Conservation (phyloP, 176 grass and related monocot species). For the maize (Zea mays) region DNA sequence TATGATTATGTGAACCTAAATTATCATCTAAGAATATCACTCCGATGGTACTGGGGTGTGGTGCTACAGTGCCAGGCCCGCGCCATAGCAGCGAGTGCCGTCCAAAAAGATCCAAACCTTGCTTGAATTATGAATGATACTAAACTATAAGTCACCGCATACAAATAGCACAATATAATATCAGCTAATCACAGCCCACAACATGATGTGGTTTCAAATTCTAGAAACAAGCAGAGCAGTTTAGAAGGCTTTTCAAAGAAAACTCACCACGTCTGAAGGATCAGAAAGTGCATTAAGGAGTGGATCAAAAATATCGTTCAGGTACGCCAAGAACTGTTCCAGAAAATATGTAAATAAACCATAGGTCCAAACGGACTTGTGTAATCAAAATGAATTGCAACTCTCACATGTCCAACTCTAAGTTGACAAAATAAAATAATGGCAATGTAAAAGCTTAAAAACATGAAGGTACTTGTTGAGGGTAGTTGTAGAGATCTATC, state of each 20-base stretch:
- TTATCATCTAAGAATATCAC: neutral
- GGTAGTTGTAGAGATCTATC: neutral
- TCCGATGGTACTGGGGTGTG: neutral
- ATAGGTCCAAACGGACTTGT: too few relatives aligned
- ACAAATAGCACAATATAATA: constrained; percentile 25
- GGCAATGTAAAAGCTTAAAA: constrained; percentile 23
- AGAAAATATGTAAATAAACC: neutral
- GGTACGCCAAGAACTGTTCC: constrained; percentile 83
- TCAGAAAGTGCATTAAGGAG: constrained; percentile 92
- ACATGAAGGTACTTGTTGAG: constrained; percentile 16
- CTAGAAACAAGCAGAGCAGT: constrained; percentile 19
- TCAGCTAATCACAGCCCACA: constrained; percentile 7
- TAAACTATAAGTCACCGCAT: neutral
- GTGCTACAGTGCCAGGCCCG: neutral
- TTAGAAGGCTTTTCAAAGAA: constrained; percentile 22
- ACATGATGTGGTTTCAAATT: constrained; percentile 3
- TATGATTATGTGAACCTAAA: neutral
- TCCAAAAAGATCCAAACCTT: constrained; percentile 19
- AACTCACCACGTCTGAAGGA: constrained; percentile 82
- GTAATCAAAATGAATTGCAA: neutral
- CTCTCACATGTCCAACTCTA: constrained; percentile 3
- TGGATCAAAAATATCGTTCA: constrained; percentile 78
- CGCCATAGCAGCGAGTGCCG: neutral
- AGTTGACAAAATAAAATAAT: constrained; percentile 25
- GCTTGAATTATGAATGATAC: constrained; percentile 20